Conservation (phyloP, 2,329 filamentous ascomycete species). For the Scedosporium aurantiacum region DNA sequence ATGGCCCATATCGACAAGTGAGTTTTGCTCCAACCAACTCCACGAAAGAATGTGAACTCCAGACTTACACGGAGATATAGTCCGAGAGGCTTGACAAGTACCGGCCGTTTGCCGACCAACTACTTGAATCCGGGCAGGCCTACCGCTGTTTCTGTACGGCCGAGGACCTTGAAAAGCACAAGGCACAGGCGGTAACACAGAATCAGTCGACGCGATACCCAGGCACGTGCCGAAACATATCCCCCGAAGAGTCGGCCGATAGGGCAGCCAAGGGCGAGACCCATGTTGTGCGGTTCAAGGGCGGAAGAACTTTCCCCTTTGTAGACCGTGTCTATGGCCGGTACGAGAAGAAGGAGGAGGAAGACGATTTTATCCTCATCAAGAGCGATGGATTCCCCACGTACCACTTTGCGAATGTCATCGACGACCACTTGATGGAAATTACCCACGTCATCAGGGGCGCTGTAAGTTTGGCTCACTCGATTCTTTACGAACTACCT, state of each 20-base stretch:
- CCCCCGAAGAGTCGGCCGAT: slow-evolving; percentile 55
- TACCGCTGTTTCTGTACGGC: slow-evolving; percentile 89
- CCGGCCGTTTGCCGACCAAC: slow-evolving; percentile 52
- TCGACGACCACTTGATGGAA: slow-evolving; percentile 90
- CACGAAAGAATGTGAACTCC: neutral
- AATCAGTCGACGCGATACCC: slow-evolving; percentile 36
- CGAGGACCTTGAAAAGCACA: slow-evolving; percentile 57
- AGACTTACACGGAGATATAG: slow-evolving; percentile 26
- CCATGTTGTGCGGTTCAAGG: slow-evolving; percentile 68
- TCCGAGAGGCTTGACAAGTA: slow-evolving; percentile 73
- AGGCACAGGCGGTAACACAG: slow-evolving; percentile 46
- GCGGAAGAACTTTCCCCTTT: slow-evolving; percentile 20
- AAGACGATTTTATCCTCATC: slow-evolving; percentile 79
- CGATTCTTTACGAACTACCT: no score
- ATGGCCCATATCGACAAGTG: slow-evolving; percentile 80
- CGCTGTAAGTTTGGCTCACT: slow-evolving; percentile 38
- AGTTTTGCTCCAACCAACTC: slow-evolving; percentile 9
- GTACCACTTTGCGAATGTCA: slow-evolving; percentile 93
- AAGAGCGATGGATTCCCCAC: slow-evolving; percentile 91
- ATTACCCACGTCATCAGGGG: slow-evolving; percentile 94
- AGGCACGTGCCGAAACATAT: slow-evolving; percentile 60
- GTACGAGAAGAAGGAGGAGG: slow-evolving; percentile 41
- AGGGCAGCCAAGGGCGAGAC: slow-evolving; percentile 57
- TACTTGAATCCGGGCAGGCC: slow-evolving; percentile 62
- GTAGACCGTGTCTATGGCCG: slow-evolving; percentile 69